Base-by-base conservation (phyloP, 2,329 filamentous ascomycete genomes). In the Clarireedia paspali region DNA sequence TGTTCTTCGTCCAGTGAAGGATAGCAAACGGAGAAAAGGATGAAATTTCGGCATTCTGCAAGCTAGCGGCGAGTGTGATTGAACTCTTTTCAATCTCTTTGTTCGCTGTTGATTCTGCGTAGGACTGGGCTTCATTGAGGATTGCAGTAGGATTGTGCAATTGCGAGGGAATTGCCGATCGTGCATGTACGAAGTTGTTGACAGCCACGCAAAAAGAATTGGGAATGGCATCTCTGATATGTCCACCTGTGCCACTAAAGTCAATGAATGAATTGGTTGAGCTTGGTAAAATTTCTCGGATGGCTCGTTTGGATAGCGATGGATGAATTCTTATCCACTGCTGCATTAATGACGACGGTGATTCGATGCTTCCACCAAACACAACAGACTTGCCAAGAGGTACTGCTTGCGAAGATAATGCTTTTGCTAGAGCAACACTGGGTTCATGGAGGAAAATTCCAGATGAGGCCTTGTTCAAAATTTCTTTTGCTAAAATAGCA, bases 1-100 rank as follows among this genome's bases (percentile, higher is more conserved):
- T 50, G 23, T 44, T 56, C 12, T 24, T 52, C 24, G 36, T 50
- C 59, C 57, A 60, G 20, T 59, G 45, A 3, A 60, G 36, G 5
- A 59, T 24, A 3, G 51, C 47, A 17, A 27, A 34, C 17, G 20
- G 23, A 53, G 44, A 47, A 20, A 47, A 47, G 1, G 40, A 26
- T 27, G 42, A 53, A 47, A 47, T 10, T n/a, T 10, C 6, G 39
- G 15, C 10, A 23, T 48, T 15, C 10, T 20, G 34, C 15, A 54
- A 9, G n/a, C 45, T 49, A 12, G 23, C 34, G 9, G 42, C 51
- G 30, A 15, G 1, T 2, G 23, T 6, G 6, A 52, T 44, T 27
- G 23, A 10, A 12, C n/a, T 14, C n/a, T 10, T 17, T 45, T 52
- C 50, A 34, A 52, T 23, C 7, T 45, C 4, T 5, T 45, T 40